Base-by-base conservation (phyloP, 139 green algal species). In the Coelastrella sp. region DNA sequence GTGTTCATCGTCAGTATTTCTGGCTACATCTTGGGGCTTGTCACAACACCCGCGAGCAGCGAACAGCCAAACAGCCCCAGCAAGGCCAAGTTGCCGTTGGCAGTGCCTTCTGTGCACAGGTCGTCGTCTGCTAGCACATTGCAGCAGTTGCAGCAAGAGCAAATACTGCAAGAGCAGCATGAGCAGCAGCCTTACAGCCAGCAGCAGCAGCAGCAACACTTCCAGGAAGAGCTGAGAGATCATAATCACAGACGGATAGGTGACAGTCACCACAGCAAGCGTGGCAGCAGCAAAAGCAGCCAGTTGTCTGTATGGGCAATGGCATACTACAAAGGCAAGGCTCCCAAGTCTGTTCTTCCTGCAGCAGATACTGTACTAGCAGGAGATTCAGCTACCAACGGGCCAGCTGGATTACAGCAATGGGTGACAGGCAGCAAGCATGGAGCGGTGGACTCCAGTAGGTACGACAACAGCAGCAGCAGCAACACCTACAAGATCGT, bases 21-120 rank as follows among this genome's bases (percentile, higher is more conserved):
- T 6, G 93, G 93, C 17, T 95, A 94, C 74, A 60, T 93, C 58
- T 87, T 95, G 1, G 92, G 92, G 27, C 10, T 88, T 14, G 59
- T 84, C 6, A 61, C 59, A 61, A 15, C 85, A 73, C 49, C 59
- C 8, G 19, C n/a, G 70, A 82, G 35, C 56, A 80, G 56, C 63
- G 60, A 57, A 10, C 70, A 70, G 70, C 70, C 70, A 4, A 63
- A 49, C 70, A 89, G 85, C n/a, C 85, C 72, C 19, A 89, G 72
- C 70, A 89, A 89, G 84, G 19, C 63, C 56, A 82, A 72, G 15
- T 20, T 73, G 70, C 70, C 70, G 61, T 56, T 81, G 12, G n/a
- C 20, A 25, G 72, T 25, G 19, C 7, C 68, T 27, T 24, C 68
- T 24, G 68, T 76, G 68, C 68, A 14, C 7, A 68, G 17, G n/a